Base-by-base conservation (phyloP, 1,284 basidiomycete genomes). In the Termitomyces sp. region DNA sequence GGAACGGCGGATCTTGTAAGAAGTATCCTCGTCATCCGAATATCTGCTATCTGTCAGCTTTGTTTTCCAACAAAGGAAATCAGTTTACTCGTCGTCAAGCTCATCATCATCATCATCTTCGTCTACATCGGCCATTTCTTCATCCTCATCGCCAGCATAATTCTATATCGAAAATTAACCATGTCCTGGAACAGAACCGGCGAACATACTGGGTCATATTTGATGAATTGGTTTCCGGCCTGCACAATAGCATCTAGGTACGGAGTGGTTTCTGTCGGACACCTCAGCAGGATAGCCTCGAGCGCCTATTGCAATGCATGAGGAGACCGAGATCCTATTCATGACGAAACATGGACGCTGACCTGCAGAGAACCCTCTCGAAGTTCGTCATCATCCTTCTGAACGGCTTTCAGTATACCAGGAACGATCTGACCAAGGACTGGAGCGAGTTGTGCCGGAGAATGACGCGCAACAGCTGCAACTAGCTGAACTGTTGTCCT, bases 1-100 rank as follows among this genome's bases (percentile, higher is more conserved):
- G 3, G 92, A 89, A 51, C 96, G 84, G 57, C 97, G 87, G 58
- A 98, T 94, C 73, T 98, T 98, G 83, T 98, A 99, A 0, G 95
- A 98, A n/a, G 92, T 90, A 67, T 99, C 97, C 67, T 99, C 97
- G 61, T 99, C 96, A 64, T 99, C 96, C 6, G 93, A 94, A 68
- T 98, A 98, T 61, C 90, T 93, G 38, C 45, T 3, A 13, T 5
- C 39, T 10, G 39, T 51, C n/a, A 36, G 54, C 39, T 21, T 28
- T 42, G 13, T 8, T 40, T 9, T 17, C 45, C 26, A 54, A 43
- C 55, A 54, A 21, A 51, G 15, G 53, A 50, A 34, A 50, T 30
- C 9, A 1, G 57, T 51, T 44, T 31, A 61, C 70, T 62, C 64
- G 85, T 90, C 85, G 61, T 92, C 90, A 17, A 86, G 80, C 51